Percentiles rank a stretch among this genome's conserved stretches.
Conservation (phyloP, 345 rosid species). For the Kandelia obovata region DNA sequence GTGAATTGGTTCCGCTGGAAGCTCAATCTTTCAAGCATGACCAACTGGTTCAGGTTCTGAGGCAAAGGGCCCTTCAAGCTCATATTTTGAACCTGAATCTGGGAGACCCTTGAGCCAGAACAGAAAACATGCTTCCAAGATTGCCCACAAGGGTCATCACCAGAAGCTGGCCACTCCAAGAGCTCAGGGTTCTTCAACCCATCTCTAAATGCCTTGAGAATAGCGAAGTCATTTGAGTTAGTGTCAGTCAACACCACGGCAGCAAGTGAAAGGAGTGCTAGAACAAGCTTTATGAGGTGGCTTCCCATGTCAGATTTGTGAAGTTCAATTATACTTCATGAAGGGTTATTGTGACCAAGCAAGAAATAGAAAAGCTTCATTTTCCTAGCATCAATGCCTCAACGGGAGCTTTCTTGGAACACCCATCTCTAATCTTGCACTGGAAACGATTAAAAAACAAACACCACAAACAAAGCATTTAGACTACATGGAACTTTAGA, state of each 20-base stretch:
- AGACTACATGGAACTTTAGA: background rate
- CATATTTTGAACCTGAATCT: slow-evolving; percentile 57
- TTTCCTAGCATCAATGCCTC: slow-evolving; percentile 23
- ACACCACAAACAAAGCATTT: background rate
- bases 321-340: slow-evolving; percentile 11
- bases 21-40: slow-evolving; percentile 51
- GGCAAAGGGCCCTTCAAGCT: slow-evolving; percentile 68
- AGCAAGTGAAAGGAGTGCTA: slow-evolving; percentile 22
- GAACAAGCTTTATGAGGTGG: slow-evolving; percentile 21
- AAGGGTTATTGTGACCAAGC: slow-evolving; percentile 12
- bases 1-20: slow-evolving; percentile 58
- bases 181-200: slow-evolving; percentile 65
- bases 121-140: slow-evolving; percentile 60
- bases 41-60: slow-evolving; percentile 49
- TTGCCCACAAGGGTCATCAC: slow-evolving; percentile 65
- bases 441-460: background rate
- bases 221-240: slow-evolving; percentile 46
- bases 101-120: slow-evolving; percentile 42
- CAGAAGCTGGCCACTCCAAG: slow-evolving; percentile 59
- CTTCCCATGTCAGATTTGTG: slow-evolving; percentile 34
- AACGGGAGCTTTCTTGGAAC: background rate
- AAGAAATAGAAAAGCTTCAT: slow-evolving; percentile 13
- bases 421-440: slow-evolving; percentile 31
- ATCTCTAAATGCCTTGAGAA: slow-evolving; percentile 52
- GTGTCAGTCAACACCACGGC: slow-evolving; percentile 38